Evolutionary conservation across 306 rosid species (phyloP), one percentile per base, ranked within the genome.

Genomic region (Comarum palustre): DNA sequence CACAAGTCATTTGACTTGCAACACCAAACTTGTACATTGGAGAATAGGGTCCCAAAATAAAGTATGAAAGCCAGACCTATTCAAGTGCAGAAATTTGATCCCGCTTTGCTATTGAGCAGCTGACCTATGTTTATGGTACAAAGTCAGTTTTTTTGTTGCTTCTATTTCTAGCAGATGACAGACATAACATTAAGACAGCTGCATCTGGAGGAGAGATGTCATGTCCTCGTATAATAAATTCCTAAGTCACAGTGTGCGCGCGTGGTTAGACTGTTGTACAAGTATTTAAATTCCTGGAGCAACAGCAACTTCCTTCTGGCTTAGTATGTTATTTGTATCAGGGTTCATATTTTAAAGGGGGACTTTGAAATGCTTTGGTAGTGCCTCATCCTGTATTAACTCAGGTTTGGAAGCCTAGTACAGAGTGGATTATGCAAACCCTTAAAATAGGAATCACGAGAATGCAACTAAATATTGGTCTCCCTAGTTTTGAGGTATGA

Each of bases 11-110:
- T 51, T 19, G 57, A 52, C 58, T 25, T 71, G 5, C 32, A 55
- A 46, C 36, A 22, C 66, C 9, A 27, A 38, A 31, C 11, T 20
- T 50, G n/a, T 11, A 58, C 46, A 27, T 17, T 68, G 64, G 54
- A 25, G 46, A 69, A 20, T 10, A 29, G 50, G 46, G 42, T 62
- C 52, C 54, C 10, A 69, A 69, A 54, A 25, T 17, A 61, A 75
- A 34, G 34, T 50, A 3, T 62, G 48, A 48, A 63, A 32, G 31
- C 59, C 17, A 46, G 14, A 34, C 47, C 5, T 38, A 39, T 42
- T 52, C 50, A 36, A 9, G 19, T 48, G 34, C 17, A 59, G 64
- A 25, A 4, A 41, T 39, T 52, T 67, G 15, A 22, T 55, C 36
- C 29, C 6, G 7, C 0, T 14, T 73, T 24, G 42, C 50, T 61